Conservation (phyloP, 1,284 basidiomycete genomes). For the Ustilago crameri region DNA sequence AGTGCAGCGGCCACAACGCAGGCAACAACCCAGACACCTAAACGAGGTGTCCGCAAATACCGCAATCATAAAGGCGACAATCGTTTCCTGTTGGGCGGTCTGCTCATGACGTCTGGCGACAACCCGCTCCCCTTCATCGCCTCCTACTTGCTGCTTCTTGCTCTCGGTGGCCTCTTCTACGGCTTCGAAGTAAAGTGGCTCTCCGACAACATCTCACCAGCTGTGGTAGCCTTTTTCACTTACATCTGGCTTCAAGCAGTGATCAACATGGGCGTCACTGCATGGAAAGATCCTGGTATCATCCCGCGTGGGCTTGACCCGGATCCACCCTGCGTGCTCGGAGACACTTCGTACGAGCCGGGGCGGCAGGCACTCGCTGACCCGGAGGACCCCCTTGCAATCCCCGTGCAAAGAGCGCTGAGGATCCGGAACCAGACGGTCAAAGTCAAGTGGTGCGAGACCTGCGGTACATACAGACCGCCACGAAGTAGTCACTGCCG, state of each 20-base stretch:
- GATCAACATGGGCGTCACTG: slow-evolving; percentile 61
- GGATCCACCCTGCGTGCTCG: slow-evolving; percentile 59
- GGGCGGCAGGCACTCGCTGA: slow-evolving; percentile 26
- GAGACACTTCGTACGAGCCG: slow-evolving; percentile 20
- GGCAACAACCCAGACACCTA: background rate
- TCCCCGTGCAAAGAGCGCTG: slow-evolving; percentile 44
- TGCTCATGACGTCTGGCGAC: slow-evolving; percentile 57
- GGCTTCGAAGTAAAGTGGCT: slow-evolving; percentile 61
- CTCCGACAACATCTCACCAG: slow-evolving; percentile 51
- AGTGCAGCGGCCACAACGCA: background rate
- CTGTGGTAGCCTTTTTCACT: slow-evolving; percentile 50
- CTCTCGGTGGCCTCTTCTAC: slow-evolving; percentile 57
- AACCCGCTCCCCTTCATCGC: slow-evolving; percentile 58
- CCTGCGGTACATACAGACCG: slow-evolving; percentile 65
- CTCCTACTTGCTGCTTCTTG: slow-evolving; percentile 44
- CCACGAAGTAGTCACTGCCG: slow-evolving; percentile 66
- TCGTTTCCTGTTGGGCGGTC: slow-evolving; percentile 55
- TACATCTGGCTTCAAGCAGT: slow-evolving; percentile 55
- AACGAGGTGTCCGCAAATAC: slow-evolving; percentile 47
- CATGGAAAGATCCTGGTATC: slow-evolving; percentile 65
- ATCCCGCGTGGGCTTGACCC: slow-evolving; percentile 64
- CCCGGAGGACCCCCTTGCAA: slow-evolving; percentile 42
- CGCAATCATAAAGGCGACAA: slow-evolving; percentile 48
- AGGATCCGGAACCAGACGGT: slow-evolving; percentile 34
- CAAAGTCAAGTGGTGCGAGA: slow-evolving; percentile 65